phyloP scores from a whole-genome alignment of 1,284 basidiomycete genomes.

The Ceratobasidium sp. region DNA sequence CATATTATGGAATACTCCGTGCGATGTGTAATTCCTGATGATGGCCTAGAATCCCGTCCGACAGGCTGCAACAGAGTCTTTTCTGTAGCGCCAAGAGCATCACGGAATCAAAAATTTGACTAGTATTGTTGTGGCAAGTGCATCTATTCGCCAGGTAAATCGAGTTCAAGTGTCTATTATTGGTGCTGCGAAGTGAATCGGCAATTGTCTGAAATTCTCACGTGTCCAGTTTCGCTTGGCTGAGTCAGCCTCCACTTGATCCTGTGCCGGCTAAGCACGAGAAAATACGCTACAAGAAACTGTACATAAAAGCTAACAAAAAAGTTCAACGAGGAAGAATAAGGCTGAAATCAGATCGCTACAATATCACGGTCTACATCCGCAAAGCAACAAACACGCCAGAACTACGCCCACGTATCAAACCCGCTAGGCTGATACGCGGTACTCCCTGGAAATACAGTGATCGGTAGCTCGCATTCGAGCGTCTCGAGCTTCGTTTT shows the following conservation, averaged over 20 bases:
- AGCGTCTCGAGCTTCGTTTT: conserved; percentile 78
- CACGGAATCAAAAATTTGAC: too few relatives aligned
- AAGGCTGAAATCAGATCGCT: neutral
- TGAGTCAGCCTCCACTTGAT: neutral
- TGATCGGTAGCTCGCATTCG: conserved; percentile 90
- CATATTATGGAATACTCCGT: neutral
- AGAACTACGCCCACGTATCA: conserved; percentile 59
- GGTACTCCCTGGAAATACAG: conserved; percentile 87
- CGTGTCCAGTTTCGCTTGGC: neutral
- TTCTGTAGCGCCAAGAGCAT: neutral
- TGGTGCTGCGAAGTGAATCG: too few relatives aligned
- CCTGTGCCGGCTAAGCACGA: neutral
- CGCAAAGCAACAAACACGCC: neutral
- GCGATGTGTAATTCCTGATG: neutral
- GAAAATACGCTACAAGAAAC: conserved; percentile 25
- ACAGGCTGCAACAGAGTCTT: neutral
- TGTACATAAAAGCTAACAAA: neutral
- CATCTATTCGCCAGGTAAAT: too few relatives aligned
- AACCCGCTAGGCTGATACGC: conserved; percentile 85
- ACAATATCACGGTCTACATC: neutral
- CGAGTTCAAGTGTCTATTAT: too few relatives aligned
- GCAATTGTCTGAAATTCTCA: too few relatives aligned
- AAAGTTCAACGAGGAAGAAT: neutral
- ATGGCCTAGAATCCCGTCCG: neutral
- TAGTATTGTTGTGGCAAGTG: too few relatives aligned